These are phyloP conservation scores for Ceratocystis variospora DNA, from an alignment of 2,329 filamentous ascomycete genomes.

Conservation along the genomic window DNA sequence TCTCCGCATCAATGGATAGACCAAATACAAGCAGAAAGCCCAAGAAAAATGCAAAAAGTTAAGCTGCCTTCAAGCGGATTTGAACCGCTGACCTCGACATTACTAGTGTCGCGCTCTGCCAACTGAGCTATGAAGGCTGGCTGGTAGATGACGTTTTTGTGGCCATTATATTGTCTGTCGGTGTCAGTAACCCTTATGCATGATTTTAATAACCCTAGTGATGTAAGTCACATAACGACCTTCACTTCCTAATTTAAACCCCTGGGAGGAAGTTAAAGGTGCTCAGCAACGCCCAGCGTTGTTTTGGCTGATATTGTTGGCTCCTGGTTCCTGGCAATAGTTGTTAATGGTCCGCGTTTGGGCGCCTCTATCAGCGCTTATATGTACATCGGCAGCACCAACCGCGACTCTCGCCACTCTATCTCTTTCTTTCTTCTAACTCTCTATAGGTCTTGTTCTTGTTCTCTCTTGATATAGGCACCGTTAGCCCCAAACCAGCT, in stretches of 20 bases:
- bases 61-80: constrained; percentile 18
- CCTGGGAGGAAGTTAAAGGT: background rate
- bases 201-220: background rate
- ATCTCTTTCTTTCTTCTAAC: background rate
- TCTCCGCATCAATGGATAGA: background rate
- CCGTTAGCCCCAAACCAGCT: background rate
- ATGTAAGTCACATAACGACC: background rate
- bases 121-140: constrained; percentile 19
- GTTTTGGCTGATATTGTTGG: background rate
- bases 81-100: constrained; percentile 20
- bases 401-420: background rate
- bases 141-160: background rate
- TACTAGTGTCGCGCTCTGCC: constrained; percentile 20
- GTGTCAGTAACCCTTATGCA: background rate
- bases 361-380: too few species aligned
- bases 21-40: background rate
- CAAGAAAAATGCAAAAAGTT: background rate
- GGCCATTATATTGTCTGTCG: background rate
- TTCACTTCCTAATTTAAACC: constrained; percentile 12
- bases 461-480: background rate
- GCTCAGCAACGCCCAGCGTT: background rate
- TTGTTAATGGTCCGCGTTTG: too few species aligned
- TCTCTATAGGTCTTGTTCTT: background rate
- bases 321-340: background rate
- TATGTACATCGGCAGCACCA: too few species aligned